These are phyloP conservation scores for Firmiana major DNA, from an alignment of 345 rosid genomes.

Conservation along the genomic window DNA sequence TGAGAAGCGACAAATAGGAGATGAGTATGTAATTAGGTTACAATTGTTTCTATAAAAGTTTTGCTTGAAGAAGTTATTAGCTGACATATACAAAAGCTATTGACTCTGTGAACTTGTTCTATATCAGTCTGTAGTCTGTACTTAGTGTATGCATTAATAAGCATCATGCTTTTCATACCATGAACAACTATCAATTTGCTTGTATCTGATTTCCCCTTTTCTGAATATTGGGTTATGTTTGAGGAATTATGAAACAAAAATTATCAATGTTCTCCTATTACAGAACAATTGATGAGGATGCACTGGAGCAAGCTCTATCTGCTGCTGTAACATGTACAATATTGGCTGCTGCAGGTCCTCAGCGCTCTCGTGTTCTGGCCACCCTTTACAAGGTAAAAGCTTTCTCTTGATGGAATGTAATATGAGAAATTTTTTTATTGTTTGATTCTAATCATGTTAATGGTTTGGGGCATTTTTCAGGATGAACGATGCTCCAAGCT, in stretches of 20 bases:
- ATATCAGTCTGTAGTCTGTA: no score
- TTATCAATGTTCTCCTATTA: not conserved
- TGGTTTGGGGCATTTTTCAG: slow-evolving; percentile 40
- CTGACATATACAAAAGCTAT: not conserved
- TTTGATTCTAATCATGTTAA: slow-evolving; percentile 8
- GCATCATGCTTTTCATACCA: not conserved
- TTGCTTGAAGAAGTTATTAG: slow-evolving; percentile 1
- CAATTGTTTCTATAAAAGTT: not conserved
- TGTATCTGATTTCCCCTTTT: not conserved
- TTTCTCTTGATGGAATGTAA: not conserved
- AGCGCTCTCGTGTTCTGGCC: slow-evolving; percentile 92
- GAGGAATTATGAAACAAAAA: not conserved
- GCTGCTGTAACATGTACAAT: slow-evolving; percentile 98
- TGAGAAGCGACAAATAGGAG: slow-evolving; percentile 90
- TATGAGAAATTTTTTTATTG: not conserved
- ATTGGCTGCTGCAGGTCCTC: slow-evolving; percentile 98
- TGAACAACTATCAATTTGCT: not conserved
- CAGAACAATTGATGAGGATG: slow-evolving; percentile 80
- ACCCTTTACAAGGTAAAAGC: slow-evolving; percentile 69
- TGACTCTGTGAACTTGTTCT: not conserved
- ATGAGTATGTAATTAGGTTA: slow-evolving; percentile 57
- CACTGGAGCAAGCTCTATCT: slow-evolving; percentile 84
- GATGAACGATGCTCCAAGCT: slow-evolving; percentile 95
- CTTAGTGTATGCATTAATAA: not conserved
- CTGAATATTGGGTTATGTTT: not conserved